Base-by-base conservation (phyloP, 495 filamentous ascomycete species). In the Penicillium longicatenatum region DNA sequence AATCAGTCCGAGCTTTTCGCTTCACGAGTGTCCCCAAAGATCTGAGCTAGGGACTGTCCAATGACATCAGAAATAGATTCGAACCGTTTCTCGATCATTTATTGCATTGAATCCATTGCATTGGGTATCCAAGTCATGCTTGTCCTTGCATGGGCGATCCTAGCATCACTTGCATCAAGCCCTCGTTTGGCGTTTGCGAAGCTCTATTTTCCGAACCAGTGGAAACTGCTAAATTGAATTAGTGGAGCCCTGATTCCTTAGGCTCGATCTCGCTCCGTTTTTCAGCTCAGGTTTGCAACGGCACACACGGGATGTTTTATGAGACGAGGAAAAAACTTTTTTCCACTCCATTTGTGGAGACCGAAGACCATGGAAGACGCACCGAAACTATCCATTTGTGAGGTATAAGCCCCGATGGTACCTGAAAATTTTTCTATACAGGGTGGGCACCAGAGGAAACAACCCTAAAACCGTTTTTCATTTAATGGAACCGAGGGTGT, bases 171-270 rank as follows among this genome's bases (percentile, higher is more conserved):
- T 66, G 64, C 64, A 63, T 60, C 43, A 30, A 43, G 37, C 9
- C 33, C 49, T 59, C 44, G 16, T 50, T 39, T 39, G 35, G 9
- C 5, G 22, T 57, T 57, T 30, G 50, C 58, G 35, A 65, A 69
- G 65, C 61, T 68, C 69, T 64, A 57, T 72, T 71, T 72, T 68
- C 69, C 70, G 72, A 71, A 35, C 50, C 21, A 60, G 67, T 71
- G 69, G 66, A 67, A 67, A n/a, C n/a, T 7, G 16, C 61, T 20
- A 37, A 55, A n/a, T 14, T 39, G 12, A 39, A 16, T 4, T 2
- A 39, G 62, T 63, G 65, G 59, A 63, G 65, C 50, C 20, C 48
- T 26, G 44, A 55, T 57, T 62, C 62, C 63, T 71, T 68, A 66
- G 72, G 65, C 67, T 67, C 70, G 70, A 73, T 75, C 70, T 69